Conservation (phyloP, 805 yeast species). For the Starmerella khaoyaiensis region DNA sequence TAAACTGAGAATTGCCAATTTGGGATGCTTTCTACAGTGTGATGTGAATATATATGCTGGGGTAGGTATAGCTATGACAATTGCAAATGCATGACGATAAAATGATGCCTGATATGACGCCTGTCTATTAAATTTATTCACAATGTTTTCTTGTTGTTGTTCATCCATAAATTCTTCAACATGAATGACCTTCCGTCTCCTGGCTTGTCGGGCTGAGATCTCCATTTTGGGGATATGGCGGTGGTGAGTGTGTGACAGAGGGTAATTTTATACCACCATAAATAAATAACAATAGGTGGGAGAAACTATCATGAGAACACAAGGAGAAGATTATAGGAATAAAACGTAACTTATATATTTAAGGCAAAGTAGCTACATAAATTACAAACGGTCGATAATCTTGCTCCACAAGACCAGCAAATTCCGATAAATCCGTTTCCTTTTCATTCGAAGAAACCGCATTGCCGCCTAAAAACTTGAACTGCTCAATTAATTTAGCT, state of each 20-base stretch:
- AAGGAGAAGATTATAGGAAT: neutral
- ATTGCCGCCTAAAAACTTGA: constrained; percentile 83
- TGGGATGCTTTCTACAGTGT: constrained; percentile 23
- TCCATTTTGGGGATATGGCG: too few relatives aligned
- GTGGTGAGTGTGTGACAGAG: too few relatives aligned
- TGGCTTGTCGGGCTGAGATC: constrained; percentile 9
- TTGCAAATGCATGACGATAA: constrained; percentile 22
- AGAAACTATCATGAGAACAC: neutral
- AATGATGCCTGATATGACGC: constrained; percentile 20
- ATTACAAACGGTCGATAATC: constrained; percentile 95
- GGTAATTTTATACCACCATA: too few relatives aligned
- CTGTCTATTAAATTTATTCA: constrained; percentile 20
- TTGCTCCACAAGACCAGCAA: constrained; percentile 82
- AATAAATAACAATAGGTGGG: neutral
- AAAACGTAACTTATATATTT: neutral
- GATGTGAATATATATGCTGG: constrained; percentile 24
- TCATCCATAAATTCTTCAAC: constrained; percentile 20
- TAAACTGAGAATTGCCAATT: constrained; percentile 24
- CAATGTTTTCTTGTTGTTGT: constrained; percentile 25
- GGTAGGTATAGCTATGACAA: constrained; percentile 24
- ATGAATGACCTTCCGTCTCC: constrained; percentile 11
- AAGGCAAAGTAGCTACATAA: constrained; percentile 41
- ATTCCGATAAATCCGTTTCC: constrained; percentile 63
- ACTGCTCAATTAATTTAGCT: constrained; percentile 55
- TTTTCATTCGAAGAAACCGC: constrained; percentile 62